These are phyloP conservation scores for Populus hybrid DNA, from an alignment of 441 rosid genomes.

Conservation along the genomic window DNA sequence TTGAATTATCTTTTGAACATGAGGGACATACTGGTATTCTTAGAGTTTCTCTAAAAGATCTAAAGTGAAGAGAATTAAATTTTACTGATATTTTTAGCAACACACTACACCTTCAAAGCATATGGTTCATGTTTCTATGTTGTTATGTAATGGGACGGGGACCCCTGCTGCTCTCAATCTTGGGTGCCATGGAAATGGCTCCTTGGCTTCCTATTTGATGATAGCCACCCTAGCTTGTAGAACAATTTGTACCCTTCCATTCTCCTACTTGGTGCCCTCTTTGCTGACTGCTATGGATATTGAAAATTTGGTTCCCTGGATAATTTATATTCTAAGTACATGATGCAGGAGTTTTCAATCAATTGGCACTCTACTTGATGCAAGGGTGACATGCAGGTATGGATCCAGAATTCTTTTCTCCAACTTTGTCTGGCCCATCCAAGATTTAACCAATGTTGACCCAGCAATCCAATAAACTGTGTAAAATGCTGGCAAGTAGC, in stretches of 20 bases:
- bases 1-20: constrained; percentile 4
- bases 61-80: background rate
- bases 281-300: background rate
- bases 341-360: no score
- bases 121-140: background rate
- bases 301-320: no score
- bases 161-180: background rate
- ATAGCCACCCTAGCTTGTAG: background rate
- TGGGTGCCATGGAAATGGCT: background rate
- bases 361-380: no score
- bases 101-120: background rate
- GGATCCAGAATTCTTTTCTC: no score
- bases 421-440: no score
- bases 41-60: background rate
- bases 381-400: no score
- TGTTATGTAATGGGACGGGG: background rate
- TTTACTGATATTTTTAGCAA: background rate
- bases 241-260: background rate
- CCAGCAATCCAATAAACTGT: no score
- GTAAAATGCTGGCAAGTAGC: no score
- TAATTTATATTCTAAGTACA: no score
- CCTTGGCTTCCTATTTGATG: background rate
- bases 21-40: background rate
- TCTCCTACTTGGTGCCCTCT: background rate
- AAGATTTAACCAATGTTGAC: no score